A percentile compares a stretch with the other conserved stretches of the same genome.
Conservation (phyloP, 192 early-diverging fungal species). For the Podila verticillata region DNA sequence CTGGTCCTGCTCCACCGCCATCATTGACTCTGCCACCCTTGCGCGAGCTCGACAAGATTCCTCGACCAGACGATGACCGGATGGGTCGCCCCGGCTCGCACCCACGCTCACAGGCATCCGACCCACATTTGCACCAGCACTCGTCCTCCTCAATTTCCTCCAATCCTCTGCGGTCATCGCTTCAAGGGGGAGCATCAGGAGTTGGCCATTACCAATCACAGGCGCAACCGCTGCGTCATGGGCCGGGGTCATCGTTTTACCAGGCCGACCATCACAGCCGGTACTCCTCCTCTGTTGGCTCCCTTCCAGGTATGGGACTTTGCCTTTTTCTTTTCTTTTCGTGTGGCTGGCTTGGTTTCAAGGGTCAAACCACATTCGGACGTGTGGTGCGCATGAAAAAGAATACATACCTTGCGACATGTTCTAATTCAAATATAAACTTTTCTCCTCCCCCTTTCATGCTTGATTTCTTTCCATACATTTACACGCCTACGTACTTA, state of each 20-base stretch:
- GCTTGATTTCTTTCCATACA: neutral
- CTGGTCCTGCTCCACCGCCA: conserved; percentile 43
- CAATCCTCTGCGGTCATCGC: conserved; percentile 1
- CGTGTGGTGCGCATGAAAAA: no score
- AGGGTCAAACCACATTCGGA: neutral
- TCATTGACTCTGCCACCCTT: conserved; percentile 40
- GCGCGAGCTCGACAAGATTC: conserved; percentile 27
- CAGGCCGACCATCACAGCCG: conserved; percentile 15
- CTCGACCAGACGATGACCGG: conserved; percentile 23
- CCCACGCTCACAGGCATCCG: conserved; percentile 35
- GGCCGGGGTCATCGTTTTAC: neutral
- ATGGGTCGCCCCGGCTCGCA: neutral
- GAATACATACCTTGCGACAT: neutral
- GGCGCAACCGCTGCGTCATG: neutral
- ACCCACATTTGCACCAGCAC: conserved; percentile 46
- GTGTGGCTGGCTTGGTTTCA: neutral
- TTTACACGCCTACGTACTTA: neutral
- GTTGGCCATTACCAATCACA: neutral
- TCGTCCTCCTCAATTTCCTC: conserved; percentile 1
- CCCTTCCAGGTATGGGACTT: conserved; percentile 9
- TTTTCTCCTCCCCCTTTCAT: neutral
- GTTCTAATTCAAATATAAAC: neutral
- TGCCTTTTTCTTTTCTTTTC: neutral
- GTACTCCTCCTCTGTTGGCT: conserved; percentile 16
- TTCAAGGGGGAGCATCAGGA: neutral